A percentile compares a stretch with the other conserved stretches of the same genome.
phyloP scores from a whole-genome alignment of 1,139 yeast species.

The Geotrichum candidum region DNA sequence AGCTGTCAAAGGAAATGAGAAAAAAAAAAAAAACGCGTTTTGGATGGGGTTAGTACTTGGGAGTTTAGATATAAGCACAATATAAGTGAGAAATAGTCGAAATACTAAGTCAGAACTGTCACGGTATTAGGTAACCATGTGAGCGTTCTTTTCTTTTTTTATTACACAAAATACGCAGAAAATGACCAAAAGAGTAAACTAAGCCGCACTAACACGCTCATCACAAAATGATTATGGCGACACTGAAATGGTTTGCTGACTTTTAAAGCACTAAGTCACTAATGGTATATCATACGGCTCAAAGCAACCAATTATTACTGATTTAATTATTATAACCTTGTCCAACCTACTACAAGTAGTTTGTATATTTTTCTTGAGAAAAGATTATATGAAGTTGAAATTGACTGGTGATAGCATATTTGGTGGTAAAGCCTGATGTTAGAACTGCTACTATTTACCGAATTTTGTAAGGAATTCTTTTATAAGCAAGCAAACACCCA shows the following conservation, averaged over 20 bases:
- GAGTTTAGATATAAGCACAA: neutral
- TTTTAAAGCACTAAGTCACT: no score
- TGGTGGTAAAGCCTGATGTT: no score
- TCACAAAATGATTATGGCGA: neutral
- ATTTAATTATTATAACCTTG: no score
- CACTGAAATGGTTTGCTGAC: neutral
- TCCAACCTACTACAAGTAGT: no score
- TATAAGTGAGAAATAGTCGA: neutral
- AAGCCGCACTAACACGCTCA: neutral
- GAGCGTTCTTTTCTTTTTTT: neutral
- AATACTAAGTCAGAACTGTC: neutral
- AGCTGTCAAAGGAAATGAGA: neutral
- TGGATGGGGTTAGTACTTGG: neutral
- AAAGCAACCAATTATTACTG: no score
- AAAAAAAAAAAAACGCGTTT: neutral
- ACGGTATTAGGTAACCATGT: neutral
- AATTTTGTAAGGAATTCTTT: no score
- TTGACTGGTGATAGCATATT: no score
- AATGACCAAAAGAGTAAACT: neutral
- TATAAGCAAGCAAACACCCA: no score
- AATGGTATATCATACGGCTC: no score
- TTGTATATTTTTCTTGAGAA: no score
- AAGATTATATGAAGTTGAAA: no score
- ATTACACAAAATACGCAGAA: neutral
- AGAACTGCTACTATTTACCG: no score